Percentiles rank a stretch among this genome's conserved stretches.
These are phyloP conservation scores for Cyphellophora europaea DNA, from an alignment of 2,329 filamentous ascomycete species.

Conservation along the genomic window DNA sequence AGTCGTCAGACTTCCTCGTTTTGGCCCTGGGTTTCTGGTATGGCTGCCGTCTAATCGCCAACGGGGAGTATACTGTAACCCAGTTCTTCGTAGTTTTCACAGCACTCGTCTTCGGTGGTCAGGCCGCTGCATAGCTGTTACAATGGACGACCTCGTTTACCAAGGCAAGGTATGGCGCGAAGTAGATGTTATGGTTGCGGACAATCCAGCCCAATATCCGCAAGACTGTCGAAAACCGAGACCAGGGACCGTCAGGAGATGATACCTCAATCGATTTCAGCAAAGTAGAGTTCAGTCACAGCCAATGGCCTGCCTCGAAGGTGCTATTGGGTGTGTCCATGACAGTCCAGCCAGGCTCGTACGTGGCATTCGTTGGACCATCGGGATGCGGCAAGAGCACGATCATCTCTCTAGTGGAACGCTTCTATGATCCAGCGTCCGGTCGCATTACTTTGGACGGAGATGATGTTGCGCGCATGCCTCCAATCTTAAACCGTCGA, in stretches of 20 bases:
- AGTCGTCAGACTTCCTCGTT: constrained; percentile 64
- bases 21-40: constrained; percentile 68
- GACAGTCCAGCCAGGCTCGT: constrained; percentile 18
- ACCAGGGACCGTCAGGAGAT: too few species aligned
- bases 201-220: constrained; percentile 66
- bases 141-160: too few species aligned
- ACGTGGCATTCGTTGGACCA: constrained; percentile 68
- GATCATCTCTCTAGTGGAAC: constrained; percentile 79
- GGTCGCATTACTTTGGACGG: constrained; percentile 78
- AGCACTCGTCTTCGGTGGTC: constrained; percentile 26
- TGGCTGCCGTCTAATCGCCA: constrained; percentile 59
- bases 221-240: constrained; percentile 65
- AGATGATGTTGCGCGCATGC: constrained; percentile 66
- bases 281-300: constrained; percentile 80
- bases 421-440: constrained; percentile 79
- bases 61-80: constrained; percentile 56
- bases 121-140: constrained; percentile 26
- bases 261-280: too few species aligned
- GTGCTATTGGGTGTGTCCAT: constrained; percentile 72
- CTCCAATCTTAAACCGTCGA: constrained; percentile 74
- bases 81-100: constrained; percentile 52
- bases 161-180: too few species aligned
- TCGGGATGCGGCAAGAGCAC: constrained; percentile 90
- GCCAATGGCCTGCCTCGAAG: constrained; percentile 80
- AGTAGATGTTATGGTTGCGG: constrained; percentile 76